phyloP scores from a whole-genome alignment of 1,139 yeast species.

The Nakaseomyces sp. region DNA sequence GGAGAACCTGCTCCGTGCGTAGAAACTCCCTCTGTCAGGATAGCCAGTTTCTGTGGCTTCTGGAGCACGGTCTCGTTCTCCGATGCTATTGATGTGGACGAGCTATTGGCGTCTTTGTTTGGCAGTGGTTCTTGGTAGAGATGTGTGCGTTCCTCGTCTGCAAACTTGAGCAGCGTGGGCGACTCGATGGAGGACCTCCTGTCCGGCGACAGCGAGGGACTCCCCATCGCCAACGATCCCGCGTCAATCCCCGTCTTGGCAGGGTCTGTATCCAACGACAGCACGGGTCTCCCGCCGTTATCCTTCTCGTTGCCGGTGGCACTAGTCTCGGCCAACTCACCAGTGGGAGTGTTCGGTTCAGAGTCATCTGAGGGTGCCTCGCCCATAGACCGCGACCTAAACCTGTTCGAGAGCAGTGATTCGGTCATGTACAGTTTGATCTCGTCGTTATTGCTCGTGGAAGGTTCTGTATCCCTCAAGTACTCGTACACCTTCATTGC shows the following conservation, averaged over 20 bases:
- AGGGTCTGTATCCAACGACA: conserved; percentile 25
- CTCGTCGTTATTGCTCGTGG: conserved; percentile 6
- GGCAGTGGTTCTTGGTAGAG: conserved; percentile 29
- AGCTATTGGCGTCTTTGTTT: conserved; percentile 5
- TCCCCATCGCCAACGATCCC: conserved; percentile 16
- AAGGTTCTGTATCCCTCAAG: conserved; percentile 11
- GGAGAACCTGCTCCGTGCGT: conserved; percentile 1
- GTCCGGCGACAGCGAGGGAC: conserved; percentile 28
- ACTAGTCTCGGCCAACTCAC: not conserved
- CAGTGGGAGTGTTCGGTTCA: not conserved
- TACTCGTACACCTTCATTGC: conserved; percentile 19
- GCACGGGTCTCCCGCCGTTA: conserved; percentile 20
- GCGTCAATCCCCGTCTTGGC: conserved; percentile 16
- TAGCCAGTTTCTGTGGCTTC: conserved; percentile 4
- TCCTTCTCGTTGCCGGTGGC: conserved; percentile 5
- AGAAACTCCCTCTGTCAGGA: conserved; percentile 4
- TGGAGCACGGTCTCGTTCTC: conserved; percentile 5
- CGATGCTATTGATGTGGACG: conserved; percentile 3
- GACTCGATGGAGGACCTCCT: conserved; percentile 18
- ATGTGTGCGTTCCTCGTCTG: conserved; percentile 20
- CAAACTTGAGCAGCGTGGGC: conserved; percentile 26
- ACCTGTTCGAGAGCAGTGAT: conserved; percentile 17
- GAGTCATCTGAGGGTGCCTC: conserved; percentile 7
- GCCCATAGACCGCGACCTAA: conserved; percentile 19
- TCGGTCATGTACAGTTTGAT: conserved; percentile 26